phyloP scores from a whole-genome alignment of 2,329 filamentous ascomycete species.

The Sporothrix brunneoviolacea region DNA sequence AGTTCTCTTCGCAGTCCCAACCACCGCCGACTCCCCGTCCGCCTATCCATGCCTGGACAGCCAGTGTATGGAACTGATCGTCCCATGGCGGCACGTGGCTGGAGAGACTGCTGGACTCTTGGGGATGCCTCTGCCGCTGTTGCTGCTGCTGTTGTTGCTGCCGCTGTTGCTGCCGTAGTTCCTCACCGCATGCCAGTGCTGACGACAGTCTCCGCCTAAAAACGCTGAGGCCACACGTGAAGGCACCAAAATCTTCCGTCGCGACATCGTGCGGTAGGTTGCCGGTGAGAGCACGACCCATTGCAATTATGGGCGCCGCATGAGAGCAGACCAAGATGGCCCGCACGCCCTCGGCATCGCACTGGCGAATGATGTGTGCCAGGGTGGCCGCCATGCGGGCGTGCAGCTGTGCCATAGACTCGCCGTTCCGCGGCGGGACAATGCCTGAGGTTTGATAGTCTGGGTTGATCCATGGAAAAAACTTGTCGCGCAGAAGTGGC shows the following conservation, averaged over 20 bases:
- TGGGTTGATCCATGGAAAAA: conserved; percentile 53
- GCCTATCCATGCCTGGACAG: conserved; percentile 42
- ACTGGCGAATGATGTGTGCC: conserved; percentile 61
- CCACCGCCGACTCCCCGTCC: conserved; percentile 62
- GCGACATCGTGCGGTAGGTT: conserved; percentile 63
- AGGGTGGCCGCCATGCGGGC: conserved; percentile 68
- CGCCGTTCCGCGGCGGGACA: conserved; percentile 65
- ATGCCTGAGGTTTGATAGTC: conserved; percentile 54
- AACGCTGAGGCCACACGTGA: conserved; percentile 72
- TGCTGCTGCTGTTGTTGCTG: conserved; percentile 21
- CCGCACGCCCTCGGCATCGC: conserved; percentile 63
- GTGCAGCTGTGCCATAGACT: conserved; percentile 74
- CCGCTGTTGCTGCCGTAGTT: conserved; percentile 10
- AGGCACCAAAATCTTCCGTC: conserved; percentile 76
- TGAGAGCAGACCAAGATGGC: conserved; percentile 80
- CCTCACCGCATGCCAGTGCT: conserved; percentile 1
- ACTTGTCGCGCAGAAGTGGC: conserved; percentile 52
- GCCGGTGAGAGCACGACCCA: conserved; percentile 77
- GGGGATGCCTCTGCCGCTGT: conserved; percentile 14
- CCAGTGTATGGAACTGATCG: conserved; percentile 14
- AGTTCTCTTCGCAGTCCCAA: conserved; percentile 75
- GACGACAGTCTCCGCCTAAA: conserved; percentile 37
- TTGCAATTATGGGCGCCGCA: conserved; percentile 80
- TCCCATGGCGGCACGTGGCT: conserved; percentile 16
- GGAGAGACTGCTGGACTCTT: neutral